A percentile compares a stretch with the other conserved stretches of the same genome.
Conservation (phyloP, 2,329 filamentous ascomycete genomes). For the Fusarium protoensiforme region DNA sequence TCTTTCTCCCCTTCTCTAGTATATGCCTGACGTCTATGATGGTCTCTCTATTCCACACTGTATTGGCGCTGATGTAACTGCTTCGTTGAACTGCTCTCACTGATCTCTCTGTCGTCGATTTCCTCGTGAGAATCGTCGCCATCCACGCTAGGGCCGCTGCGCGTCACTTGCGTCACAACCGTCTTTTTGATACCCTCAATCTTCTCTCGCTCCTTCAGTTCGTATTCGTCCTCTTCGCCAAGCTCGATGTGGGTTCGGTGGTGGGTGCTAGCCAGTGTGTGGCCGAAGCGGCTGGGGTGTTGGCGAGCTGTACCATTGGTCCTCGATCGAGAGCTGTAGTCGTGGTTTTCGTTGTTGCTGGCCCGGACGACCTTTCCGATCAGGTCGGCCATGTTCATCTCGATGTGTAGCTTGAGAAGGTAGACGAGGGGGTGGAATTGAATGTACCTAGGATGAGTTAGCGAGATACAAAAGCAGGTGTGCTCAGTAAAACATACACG, state of each 20-base stretch:
- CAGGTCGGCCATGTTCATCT: conserved; percentile 45
- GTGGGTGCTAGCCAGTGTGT: conserved; percentile 33
- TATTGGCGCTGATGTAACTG: conserved; percentile 24
- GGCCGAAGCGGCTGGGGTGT: conserved; percentile 28
- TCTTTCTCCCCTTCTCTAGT: not conserved
- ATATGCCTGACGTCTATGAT: not conserved
- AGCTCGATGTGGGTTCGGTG: conserved; percentile 43
- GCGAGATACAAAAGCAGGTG: not conserved
- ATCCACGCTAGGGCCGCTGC: conserved; percentile 10
- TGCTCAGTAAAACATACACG: conserved; percentile 25
- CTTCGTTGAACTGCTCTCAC: conserved; percentile 42
- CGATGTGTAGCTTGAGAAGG: conserved; percentile 43
- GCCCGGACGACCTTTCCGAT: conserved; percentile 43
- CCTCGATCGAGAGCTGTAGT: conserved; percentile 36
- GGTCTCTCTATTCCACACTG: conserved; percentile 10
- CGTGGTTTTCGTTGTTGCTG: conserved; percentile 29
- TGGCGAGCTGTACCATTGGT: conserved; percentile 15
- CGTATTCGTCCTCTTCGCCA: conserved; percentile 39
- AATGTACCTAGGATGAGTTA: conserved; percentile 28
- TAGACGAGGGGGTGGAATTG: conserved; percentile 45
- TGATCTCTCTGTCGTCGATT: conserved; percentile 37
- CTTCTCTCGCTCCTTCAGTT: conserved; percentile 38
- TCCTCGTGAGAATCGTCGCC: conserved; percentile 30
- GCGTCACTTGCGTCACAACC: conserved; percentile 35
- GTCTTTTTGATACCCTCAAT: conserved; percentile 41